A percentile compares a stretch with the other conserved stretches of the same genome.
phyloP scores from a whole-genome alignment of 495 filamentous ascomycete species.

The Tuber borchii region DNA sequence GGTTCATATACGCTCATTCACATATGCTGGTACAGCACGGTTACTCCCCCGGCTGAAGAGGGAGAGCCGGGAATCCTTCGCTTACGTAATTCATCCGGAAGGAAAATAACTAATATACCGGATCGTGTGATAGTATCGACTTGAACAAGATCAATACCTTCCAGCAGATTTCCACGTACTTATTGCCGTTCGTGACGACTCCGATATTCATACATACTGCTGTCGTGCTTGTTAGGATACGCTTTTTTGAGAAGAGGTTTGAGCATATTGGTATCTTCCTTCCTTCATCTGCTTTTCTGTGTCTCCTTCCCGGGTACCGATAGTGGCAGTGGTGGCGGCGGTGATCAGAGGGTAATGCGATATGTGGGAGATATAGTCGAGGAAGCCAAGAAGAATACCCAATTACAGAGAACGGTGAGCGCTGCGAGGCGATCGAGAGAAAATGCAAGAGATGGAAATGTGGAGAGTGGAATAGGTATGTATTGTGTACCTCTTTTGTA shows the following conservation, averaged over 20 bases:
- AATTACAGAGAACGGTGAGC: slow-evolving; percentile 26
- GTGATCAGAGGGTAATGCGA: not conserved
- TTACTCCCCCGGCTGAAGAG: no score
- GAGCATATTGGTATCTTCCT: slow-evolving; percentile 57
- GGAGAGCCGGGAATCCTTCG: not conserved
- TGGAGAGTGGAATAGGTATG: slow-evolving; percentile 23
- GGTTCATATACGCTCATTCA: not conserved
- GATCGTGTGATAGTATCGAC: slow-evolving; percentile 50
- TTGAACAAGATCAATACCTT: slow-evolving; percentile 68
- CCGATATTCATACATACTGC: slow-evolving; percentile 83
- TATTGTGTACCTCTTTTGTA: not conserved
- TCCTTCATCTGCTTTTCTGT: not conserved
- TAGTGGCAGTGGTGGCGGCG: not conserved
- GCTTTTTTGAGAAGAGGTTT: slow-evolving; percentile 97
- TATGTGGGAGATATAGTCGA: slow-evolving; percentile 11
- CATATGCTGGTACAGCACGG: not conserved
- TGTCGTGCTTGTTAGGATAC: slow-evolving; percentile 82
- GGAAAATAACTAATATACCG: slow-evolving; percentile 7
- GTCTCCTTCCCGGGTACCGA: not conserved
- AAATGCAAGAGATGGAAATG: slow-evolving; percentile 1
- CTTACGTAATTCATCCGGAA: not conserved
- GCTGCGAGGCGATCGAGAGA: slow-evolving; percentile 19
- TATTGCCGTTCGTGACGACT: slow-evolving; percentile 68
- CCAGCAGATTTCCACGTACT: slow-evolving; percentile 68
- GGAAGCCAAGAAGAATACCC: slow-evolving; percentile 21